A percentile compares a stretch with the other conserved stretches of the same genome.
Conservation (phyloP, 176 grass and related monocot genomes). For the Calamus simplicifolius region DNA sequence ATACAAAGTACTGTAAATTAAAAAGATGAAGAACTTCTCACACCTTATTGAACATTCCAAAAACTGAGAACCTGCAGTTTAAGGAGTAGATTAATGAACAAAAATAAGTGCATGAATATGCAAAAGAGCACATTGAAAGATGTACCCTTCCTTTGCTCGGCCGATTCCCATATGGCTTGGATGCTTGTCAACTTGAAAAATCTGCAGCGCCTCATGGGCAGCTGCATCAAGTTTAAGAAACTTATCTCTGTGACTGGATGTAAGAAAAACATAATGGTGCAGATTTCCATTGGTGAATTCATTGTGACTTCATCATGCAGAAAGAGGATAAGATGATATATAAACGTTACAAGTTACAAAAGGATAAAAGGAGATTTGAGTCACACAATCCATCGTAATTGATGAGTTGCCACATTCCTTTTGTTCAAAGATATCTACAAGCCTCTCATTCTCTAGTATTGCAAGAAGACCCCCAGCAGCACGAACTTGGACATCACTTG, state of each 20-base stretch:
- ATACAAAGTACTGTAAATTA: slow-evolving; percentile 20
- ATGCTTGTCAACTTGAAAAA: slow-evolving; percentile 98
- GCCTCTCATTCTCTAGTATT: slow-evolving; percentile 88
- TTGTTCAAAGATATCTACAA: slow-evolving; percentile 77
- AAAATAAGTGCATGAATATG: slow-evolving; percentile 8
- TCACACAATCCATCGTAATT: slow-evolving; percentile 72
- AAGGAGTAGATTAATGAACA: slow-evolving; percentile 15
- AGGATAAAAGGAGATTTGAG: slow-evolving; percentile 96
- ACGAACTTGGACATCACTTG: slow-evolving; percentile 94
- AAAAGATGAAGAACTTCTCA: slow-evolving; percentile 11
- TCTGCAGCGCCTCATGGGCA: slow-evolving; percentile 85
- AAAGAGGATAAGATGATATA: neutral
- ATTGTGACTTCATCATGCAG: no score
- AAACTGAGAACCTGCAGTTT: slow-evolving; percentile 82
- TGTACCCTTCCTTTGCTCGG: slow-evolving; percentile 93
- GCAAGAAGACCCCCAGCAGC: slow-evolving; percentile 92
- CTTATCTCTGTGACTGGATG: slow-evolving; percentile 59
- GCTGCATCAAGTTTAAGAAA: slow-evolving; percentile 94
- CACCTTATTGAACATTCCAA: slow-evolving; percentile 97
- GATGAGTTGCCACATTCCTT: slow-evolving; percentile 72
- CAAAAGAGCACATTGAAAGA: slow-evolving; percentile 14
- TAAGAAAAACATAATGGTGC: slow-evolving; percentile 34
- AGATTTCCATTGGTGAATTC: neutral
- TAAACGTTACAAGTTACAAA: slow-evolving; percentile 6
- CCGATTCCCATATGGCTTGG: slow-evolving; percentile 98